Percentiles rank a stretch among this genome's conserved stretches.
Conservation (phyloP, 441 rosid genomes). For the Pelargonium cotyledonis region DNA sequence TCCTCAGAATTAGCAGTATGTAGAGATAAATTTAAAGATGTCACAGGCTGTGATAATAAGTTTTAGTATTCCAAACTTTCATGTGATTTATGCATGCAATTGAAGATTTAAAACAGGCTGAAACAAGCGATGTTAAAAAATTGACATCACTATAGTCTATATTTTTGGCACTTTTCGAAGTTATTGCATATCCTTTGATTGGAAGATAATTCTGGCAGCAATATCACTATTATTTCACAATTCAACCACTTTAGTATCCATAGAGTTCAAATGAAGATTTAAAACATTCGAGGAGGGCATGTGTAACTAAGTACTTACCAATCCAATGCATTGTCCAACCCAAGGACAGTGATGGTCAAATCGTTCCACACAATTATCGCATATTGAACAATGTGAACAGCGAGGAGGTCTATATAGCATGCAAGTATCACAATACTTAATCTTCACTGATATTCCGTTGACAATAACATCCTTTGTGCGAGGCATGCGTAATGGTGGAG, state of each 20-base stretch:
- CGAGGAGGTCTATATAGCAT: conserved; percentile 93
- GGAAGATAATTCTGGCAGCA: too few species aligned
- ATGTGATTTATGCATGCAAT: background rate
- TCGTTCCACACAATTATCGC: conserved; percentile 84
- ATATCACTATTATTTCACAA: background rate
- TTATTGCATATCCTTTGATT: too few species aligned
- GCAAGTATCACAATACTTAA: conserved; percentile 91
- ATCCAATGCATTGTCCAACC: conserved; percentile 97
- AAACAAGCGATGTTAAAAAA: background rate
- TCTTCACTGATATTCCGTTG: conserved; percentile 72
- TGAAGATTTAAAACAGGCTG: background rate
- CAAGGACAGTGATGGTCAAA: conserved; percentile 99
- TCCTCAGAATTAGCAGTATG: background rate
- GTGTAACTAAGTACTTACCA: conserved; percentile 37
- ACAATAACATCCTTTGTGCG: conserved; percentile 71
- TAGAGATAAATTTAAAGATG: background rate
- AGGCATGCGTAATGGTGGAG: conserved; percentile 62
- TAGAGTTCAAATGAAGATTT: background rate
- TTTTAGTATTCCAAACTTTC: background rate
- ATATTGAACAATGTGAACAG: conserved; percentile 90
- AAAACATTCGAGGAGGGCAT: background rate
- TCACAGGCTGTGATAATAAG: background rate
- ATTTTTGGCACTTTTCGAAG: too few species aligned
- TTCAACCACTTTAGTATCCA: background rate
- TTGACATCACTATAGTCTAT: background rate